Conservation (phyloP, 306 rosid genomes). For the Fragaria nilgerrensis region DNA sequence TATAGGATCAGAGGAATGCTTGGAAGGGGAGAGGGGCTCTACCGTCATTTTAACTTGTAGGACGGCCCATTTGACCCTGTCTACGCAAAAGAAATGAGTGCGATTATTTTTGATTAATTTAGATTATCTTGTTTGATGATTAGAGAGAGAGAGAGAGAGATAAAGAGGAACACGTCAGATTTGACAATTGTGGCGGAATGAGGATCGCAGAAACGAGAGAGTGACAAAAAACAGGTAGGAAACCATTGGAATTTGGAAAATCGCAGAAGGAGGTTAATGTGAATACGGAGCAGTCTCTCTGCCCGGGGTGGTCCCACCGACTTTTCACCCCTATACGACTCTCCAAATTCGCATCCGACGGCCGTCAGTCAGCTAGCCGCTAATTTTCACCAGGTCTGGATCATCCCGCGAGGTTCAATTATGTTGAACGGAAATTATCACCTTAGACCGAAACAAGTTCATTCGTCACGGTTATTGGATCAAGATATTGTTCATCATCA, state of each 20-base stretch:
- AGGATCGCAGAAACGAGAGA: background rate
- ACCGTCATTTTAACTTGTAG: background rate
- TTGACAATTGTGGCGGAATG: background rate
- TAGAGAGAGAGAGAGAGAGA: background rate
- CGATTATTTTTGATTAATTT: background rate
- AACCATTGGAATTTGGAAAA: background rate
- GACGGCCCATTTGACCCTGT: conserved; percentile 15
- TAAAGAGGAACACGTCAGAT: background rate
- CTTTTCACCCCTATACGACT: background rate
- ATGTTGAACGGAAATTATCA: too few relatives aligned
- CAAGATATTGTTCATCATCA: too few relatives aligned
- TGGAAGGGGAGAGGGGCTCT: background rate
- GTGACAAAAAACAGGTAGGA: background rate
- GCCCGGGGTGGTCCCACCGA: conserved; percentile 17
- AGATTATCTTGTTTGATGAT: conserved; percentile 15
- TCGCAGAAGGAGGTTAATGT: background rate
- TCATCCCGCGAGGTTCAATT: background rate
- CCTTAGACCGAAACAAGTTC: too few relatives aligned
- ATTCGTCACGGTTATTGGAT: too few relatives aligned
- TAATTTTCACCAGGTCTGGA: conserved; percentile 21
- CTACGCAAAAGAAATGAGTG: background rate
- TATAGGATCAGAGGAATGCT: background rate
- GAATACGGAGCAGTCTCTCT: background rate
- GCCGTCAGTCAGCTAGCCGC: background rate
- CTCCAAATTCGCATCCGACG: conserved; percentile 8